These are phyloP conservation scores for Sphaceloma murrayae DNA, from an alignment of 2,329 filamentous ascomycete species.

Conservation along the genomic window DNA sequence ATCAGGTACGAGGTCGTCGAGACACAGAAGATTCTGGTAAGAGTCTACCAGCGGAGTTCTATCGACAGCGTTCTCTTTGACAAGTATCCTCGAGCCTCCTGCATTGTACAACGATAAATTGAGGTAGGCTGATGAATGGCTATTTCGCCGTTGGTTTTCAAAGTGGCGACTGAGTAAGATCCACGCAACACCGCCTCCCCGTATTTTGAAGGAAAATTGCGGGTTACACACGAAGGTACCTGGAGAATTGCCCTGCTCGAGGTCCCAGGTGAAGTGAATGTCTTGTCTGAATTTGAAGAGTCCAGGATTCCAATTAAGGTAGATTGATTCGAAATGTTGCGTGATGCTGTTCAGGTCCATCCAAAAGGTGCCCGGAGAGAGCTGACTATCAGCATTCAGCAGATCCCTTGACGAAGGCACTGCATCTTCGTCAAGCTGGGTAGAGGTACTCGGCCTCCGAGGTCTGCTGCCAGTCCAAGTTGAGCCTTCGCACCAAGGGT, in stretches of 20 bases:
- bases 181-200: constrained; percentile 60
- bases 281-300: constrained; percentile 77
- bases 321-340: constrained; percentile 90
- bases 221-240: constrained; percentile 63
- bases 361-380: constrained; percentile 75
- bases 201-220: constrained; percentile 48
- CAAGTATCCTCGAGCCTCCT: constrained; percentile 59
- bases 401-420: constrained; percentile 28
- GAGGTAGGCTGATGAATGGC: constrained; percentile 60
- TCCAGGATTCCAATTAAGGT: constrained; percentile 91
- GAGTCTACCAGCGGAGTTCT: constrained; percentile 87
- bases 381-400: constrained; percentile 31
- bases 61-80: constrained; percentile 61
- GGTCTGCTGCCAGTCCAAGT: constrained; percentile 53
- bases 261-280: constrained; percentile 78
- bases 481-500: constrained; percentile 83
- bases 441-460: constrained; percentile 1
- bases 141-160: constrained; percentile 34
- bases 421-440: constrained; percentile 20
- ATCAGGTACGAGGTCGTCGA: constrained; percentile 51
- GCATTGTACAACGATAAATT: constrained; percentile 73
- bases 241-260: constrained; percentile 29
- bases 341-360: constrained; percentile 79
- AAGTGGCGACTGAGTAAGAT: constrained; percentile 73
- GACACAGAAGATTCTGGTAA: constrained; percentile 75